Evolutionary conservation across 2,329 filamentous ascomycete genomes (phyloP), one percentile per base, ranked within the genome.

Genomic region (Apiospora koreana): DNA sequence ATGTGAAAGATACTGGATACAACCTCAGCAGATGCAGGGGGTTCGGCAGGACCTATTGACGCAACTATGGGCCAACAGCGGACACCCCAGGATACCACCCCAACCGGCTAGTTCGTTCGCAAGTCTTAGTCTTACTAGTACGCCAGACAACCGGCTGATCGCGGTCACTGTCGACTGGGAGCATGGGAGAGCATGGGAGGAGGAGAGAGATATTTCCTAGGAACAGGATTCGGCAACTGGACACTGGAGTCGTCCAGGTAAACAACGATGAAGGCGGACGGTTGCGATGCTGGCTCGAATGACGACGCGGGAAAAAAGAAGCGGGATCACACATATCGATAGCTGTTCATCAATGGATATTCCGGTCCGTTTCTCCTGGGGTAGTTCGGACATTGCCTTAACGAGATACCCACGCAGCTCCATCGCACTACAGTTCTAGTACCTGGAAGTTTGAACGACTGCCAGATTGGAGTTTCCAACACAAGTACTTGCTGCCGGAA

Each of bases 331-430:
- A 35, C 54, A 62, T 62, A 62, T 62, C 54, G 54, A 62, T 62
- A 62, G 54, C 54, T 62, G 54, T 62, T n/a, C 21, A 62, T 62
- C 54, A 62, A 62, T 62, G 54, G 54, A 62, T 58, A 58, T 62
- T 62, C 54, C 31, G 54, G 54, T 62, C 54, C 31, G 54, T 62
- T 62, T 62, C 54, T 62, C 54, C 54, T 62, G 54, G 54, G 54
- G 54, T 62, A 62, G 54, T 38, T 62, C 54, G 54, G 54, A 62
- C 54, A 62, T 62, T 62, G 54, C 54, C 54, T 62, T 62, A 31
- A 38, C 5, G 8, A 62, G 38, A 62, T 38, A 62, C 54, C 54
- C 54, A 62, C 28, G 54, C 54, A 62, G 54, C 54, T 14, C 54
- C 54, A 62, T 62, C 54, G 54, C 54, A 62, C 54, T 62, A 62